phyloP scores from a whole-genome alignment of 225 moss, liverwort and hornwort species.

The Climacium dendroides region DNA sequence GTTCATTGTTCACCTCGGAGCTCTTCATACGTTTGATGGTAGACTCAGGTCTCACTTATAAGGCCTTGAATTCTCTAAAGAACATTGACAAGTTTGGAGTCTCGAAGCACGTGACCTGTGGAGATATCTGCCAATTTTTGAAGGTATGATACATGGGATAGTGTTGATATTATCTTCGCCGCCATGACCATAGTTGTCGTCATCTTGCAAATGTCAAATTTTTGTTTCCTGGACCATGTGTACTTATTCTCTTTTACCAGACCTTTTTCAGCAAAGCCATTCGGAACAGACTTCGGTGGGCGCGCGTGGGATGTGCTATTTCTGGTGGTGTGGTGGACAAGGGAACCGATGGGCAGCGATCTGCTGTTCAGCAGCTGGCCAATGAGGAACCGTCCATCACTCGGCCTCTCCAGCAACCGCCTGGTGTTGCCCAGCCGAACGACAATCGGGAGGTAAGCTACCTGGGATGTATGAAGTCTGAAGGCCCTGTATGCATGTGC shows the following conservation, averaged over 20 bases:
- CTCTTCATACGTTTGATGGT: neutral
- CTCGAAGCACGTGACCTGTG: neutral
- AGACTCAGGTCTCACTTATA: slow-evolving; percentile 2
- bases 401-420: neutral
- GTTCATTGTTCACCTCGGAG: neutral
- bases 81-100: neutral
- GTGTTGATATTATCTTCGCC: neutral
- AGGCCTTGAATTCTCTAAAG: neutral
- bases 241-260: neutral
- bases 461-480: neutral
- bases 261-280: slow-evolving; percentile 1
- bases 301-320: neutral
- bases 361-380: neutral
- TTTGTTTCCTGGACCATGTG: neutral
- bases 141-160: neutral
- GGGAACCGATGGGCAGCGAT: neutral
- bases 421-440: neutral
- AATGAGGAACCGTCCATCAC: neutral
- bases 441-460: neutral
- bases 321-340: neutral
- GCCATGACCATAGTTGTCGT: neutral
- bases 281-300: neutral
- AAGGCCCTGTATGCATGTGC: neutral
- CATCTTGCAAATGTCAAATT: neutral
- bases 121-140: neutral